Conservation (phyloP, 352 stramenopile species). For the Globisporangium camurandrum region DNA sequence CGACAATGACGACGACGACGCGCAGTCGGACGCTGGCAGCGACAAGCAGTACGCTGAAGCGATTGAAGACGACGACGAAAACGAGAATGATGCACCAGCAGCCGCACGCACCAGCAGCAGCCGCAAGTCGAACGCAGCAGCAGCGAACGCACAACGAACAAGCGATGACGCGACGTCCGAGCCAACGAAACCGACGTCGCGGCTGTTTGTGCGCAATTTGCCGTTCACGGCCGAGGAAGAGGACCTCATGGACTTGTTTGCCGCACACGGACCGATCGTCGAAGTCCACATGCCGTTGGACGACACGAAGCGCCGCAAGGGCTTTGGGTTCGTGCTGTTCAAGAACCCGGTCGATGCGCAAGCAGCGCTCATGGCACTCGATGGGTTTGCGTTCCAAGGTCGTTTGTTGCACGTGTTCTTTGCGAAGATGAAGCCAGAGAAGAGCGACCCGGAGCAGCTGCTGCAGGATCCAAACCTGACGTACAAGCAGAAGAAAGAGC, state of each 20-base stretch:
- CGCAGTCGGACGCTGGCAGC: constrained; percentile 21
- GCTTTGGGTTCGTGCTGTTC: constrained; percentile 97
- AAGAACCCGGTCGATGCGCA: constrained; percentile 87
- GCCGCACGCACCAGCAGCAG: not conserved
- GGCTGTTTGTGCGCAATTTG: constrained; percentile 97
- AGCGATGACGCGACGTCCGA: constrained; percentile 25
- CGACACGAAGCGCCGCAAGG: constrained; percentile 92
- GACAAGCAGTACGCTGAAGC: constrained; percentile 32
- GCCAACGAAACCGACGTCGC: constrained; percentile 37
- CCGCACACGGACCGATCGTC: constrained; percentile 75
- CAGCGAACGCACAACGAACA: too few relatives aligned
- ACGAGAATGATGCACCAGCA: not conserved
- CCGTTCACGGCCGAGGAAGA: constrained; percentile 96
- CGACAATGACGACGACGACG: constrained; percentile 33
- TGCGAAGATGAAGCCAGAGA: constrained; percentile 67
- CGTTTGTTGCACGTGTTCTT: constrained; percentile 93
- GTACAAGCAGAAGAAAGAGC: constrained; percentile 89
- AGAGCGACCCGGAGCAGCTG: constrained; percentile 45
- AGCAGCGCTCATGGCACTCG: constrained; percentile 81
- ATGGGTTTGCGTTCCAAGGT: constrained; percentile 95
- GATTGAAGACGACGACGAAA: constrained; percentile 32
- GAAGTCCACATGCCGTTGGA: constrained; percentile 97
- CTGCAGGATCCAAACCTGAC: constrained; percentile 62
- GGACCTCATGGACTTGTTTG: constrained; percentile 91
- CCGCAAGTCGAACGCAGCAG: too few relatives aligned